Percentiles rank a stretch among this genome's conserved stretches.
These are phyloP conservation scores for Phylloporus sp. DNA, from an alignment of 768 basidiomycete species.

Conservation along the genomic window DNA sequence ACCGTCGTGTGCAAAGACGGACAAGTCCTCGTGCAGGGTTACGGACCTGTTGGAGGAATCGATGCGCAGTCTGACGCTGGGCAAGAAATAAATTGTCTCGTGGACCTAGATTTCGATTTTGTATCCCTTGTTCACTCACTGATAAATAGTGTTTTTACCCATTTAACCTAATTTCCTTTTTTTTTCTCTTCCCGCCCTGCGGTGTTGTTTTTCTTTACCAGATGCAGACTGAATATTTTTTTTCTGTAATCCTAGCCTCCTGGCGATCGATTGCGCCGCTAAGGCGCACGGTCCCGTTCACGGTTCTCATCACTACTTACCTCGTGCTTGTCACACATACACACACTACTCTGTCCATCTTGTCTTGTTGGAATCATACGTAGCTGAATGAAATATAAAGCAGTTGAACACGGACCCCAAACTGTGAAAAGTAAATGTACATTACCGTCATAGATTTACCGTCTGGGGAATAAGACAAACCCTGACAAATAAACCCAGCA, in stretches of 20 bases:
- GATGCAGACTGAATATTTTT: constrained; percentile 12
- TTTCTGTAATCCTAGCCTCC: constrained; percentile 6
- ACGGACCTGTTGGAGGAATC: constrained; percentile 60
- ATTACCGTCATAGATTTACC: no score
- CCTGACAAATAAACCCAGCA: no score
- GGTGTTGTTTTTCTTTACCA: not conserved
- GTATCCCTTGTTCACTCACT: not conserved
- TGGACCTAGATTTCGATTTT: not conserved
- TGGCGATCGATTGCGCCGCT: not conserved
- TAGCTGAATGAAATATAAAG: not conserved
- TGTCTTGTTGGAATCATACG: constrained; percentile 17
- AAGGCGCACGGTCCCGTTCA: constrained; percentile 3
- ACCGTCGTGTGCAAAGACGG: constrained; percentile 13
- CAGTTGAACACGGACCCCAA: not conserved
- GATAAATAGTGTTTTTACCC: constrained; percentile 13
- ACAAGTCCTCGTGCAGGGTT: constrained; percentile 22
- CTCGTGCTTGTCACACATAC: constrained; percentile 3
- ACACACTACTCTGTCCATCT: constrained; percentile 10
- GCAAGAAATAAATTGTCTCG: constrained; percentile 44
- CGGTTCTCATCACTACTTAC: constrained; percentile 7
- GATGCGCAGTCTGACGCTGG: constrained; percentile 61
- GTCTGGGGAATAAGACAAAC: no score
- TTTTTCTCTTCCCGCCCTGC: not conserved
- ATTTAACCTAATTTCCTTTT: not conserved
- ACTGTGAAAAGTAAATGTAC: no score